These are phyloP conservation scores for Talaromyces sp. DNA, from an alignment of 2,329 filamentous ascomycete genomes.

Conservation along the genomic window DNA sequence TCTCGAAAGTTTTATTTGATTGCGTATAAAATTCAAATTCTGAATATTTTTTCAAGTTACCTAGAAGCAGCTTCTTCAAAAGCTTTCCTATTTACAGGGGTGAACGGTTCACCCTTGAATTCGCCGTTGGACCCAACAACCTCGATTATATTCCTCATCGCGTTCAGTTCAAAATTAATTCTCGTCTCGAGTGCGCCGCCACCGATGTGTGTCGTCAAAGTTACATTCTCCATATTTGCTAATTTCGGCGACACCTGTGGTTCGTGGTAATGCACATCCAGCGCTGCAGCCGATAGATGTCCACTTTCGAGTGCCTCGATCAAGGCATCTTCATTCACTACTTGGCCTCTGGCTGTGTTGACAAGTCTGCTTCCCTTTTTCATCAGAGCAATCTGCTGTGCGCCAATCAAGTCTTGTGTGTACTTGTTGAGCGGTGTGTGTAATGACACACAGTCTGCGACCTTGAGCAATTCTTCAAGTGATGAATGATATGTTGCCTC, in stretches of 20 bases:
- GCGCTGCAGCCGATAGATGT: conserved; percentile 34
- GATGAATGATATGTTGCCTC: conserved; percentile 37
- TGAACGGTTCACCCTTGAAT: conserved; percentile 3
- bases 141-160: conserved; percentile 7
- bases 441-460: conserved; percentile 43
- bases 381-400: conserved; percentile 40
- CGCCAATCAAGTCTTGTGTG: conserved; percentile 34
- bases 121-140: not conserved
- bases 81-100: conserved; percentile 4
- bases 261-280: conserved; percentile 6
- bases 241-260: conserved; percentile 2
- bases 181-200: conserved; percentile 4
- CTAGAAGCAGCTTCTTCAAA: not conserved
- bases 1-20: not conserved
- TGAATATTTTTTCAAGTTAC: not conserved
- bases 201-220: conserved; percentile 6
- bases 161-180: conserved; percentile 8
- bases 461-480: conserved; percentile 39
- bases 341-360: conserved; percentile 48
- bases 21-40: not conserved
- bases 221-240: conserved; percentile 6
- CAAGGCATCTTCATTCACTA: conserved; percentile 47
- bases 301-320: conserved; percentile 43
- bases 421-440: conserved; percentile 41
- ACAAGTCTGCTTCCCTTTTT: conserved; percentile 44